Evolutionary conservation across 202 grass and related monocot species (phyloP).

Genomic region (Setaria italica): DNA sequence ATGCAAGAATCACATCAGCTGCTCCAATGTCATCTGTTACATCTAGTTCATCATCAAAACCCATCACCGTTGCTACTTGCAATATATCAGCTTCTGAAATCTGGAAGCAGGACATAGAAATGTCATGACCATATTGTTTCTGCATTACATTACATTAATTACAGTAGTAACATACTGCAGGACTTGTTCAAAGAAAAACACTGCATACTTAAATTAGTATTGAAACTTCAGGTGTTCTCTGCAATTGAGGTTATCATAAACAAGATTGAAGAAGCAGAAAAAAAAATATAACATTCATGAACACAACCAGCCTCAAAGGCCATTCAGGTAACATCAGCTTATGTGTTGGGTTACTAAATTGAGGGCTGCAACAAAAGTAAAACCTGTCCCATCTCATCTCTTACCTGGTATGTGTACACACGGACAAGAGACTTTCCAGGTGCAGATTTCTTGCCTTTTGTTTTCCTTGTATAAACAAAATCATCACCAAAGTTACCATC

Average conservation of each 20-base stretch:
- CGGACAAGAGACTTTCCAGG: conserved; percentile 61
- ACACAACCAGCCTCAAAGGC: background rate
- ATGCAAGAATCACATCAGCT: conserved; percentile 86
- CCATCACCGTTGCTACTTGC: conserved; percentile 91
- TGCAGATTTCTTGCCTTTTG: conserved; percentile 51
- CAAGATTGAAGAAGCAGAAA: background rate
- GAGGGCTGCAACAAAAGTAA: conserved; percentile 10
- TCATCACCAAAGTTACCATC: conserved; percentile 47
- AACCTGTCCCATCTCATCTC: conserved; percentile 22
- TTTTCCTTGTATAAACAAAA: conserved; percentile 55
- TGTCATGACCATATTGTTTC: conserved; percentile 29
- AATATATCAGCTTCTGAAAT: conserved; percentile 88
- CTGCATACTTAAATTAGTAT: background rate
- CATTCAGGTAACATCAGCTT: conserved; percentile 15
- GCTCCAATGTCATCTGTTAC: conserved; percentile 87
- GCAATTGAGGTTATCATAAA: background rate
- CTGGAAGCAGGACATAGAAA: conserved; percentile 54
- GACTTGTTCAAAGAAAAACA: background rate
- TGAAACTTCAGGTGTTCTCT: background rate
- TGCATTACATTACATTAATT: conserved; percentile 8
- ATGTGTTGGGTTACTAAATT: conserved; percentile 7
- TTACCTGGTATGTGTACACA: conserved; percentile 94
- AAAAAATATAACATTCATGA: background rate
- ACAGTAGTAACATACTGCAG: conserved; percentile 19
- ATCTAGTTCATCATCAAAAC: conserved; percentile 78